Evolutionary conservation across 225 moss, liverwort and hornwort genomes (phyloP).

Genomic region (Pleurozium schreberi): DNA sequence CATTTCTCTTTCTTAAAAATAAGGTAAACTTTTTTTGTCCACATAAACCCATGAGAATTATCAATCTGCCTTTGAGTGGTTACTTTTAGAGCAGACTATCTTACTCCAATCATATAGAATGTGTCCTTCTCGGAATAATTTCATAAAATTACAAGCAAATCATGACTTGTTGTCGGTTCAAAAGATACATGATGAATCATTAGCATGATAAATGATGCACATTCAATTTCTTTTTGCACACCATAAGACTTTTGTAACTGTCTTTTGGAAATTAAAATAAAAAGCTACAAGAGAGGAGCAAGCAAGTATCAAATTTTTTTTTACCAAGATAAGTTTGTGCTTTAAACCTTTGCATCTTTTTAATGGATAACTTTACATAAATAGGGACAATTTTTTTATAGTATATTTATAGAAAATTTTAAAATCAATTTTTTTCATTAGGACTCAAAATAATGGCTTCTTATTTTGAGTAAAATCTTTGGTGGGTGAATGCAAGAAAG

Average conservation of each 20-base stretch:
- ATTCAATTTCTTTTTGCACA: neutral
- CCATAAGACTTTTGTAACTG: neutral
- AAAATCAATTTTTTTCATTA: neutral
- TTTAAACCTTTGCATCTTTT: neutral
- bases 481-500: no score
- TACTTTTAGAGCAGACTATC: no score
- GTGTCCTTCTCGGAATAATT: fast-evolving
- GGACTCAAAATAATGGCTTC: neutral
- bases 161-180: neutral
- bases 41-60: no score
- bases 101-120: no score
- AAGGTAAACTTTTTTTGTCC: no score
- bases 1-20: no score
- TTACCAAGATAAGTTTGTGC: neutral
- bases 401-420: neutral
- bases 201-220: neutral
- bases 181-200: neutral
- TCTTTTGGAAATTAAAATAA: neutral
- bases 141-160: neutral
- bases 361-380: neutral
- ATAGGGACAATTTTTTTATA: neutral
- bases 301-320: neutral
- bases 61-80: no score
- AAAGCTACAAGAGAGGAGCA: fast-evolving
- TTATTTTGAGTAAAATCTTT: neutral